These are phyloP conservation scores for Papiliotrema fonsecae DNA, from an alignment of 1,284 basidiomycete species.

Conservation along the genomic window DNA sequence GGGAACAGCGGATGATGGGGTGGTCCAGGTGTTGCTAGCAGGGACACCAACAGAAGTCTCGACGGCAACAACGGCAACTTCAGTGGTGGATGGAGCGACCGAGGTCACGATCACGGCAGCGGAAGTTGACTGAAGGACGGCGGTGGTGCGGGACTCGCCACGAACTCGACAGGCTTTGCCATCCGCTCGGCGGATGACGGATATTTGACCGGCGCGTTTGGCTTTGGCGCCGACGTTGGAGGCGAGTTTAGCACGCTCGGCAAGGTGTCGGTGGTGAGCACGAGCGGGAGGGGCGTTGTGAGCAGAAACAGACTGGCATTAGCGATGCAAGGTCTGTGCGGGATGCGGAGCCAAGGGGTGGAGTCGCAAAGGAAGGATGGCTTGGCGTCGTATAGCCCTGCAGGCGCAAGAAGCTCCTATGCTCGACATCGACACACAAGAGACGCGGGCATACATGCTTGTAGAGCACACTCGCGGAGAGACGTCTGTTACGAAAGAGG, in stretches of 20 bases:
- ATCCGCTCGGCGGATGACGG: conserved; percentile 33
- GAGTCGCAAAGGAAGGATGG: neutral
- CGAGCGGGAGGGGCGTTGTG: conserved; percentile 5
- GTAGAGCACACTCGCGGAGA: too few relatives aligned
- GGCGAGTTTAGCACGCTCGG: conserved; percentile 14
- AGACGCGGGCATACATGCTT: too few relatives aligned
- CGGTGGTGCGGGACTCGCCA: conserved; percentile 18
- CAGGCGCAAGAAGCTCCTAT: too few relatives aligned
- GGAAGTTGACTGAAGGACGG: conserved; percentile 19
- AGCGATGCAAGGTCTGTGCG: neutral
- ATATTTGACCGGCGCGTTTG: conserved; percentile 5
- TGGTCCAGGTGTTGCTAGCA: conserved; percentile 45
- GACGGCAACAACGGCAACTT: conserved; percentile 20
- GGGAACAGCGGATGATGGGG: conserved; percentile 2
- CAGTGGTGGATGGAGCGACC: conserved; percentile 10
- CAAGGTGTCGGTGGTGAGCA: conserved; percentile 28
- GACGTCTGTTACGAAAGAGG: neutral
- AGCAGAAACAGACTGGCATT: neutral
- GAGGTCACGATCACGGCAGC: conserved; percentile 13
- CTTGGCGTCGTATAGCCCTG: too few relatives aligned
- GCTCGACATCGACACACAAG: too few relatives aligned
- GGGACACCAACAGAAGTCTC: neutral
- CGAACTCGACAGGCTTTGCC: conserved; percentile 41
- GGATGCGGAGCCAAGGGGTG: neutral
- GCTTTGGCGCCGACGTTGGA: conserved; percentile 12